phyloP scores from a whole-genome alignment of 2,329 filamentous ascomycete species.

The Fusarium sublunatum region DNA sequence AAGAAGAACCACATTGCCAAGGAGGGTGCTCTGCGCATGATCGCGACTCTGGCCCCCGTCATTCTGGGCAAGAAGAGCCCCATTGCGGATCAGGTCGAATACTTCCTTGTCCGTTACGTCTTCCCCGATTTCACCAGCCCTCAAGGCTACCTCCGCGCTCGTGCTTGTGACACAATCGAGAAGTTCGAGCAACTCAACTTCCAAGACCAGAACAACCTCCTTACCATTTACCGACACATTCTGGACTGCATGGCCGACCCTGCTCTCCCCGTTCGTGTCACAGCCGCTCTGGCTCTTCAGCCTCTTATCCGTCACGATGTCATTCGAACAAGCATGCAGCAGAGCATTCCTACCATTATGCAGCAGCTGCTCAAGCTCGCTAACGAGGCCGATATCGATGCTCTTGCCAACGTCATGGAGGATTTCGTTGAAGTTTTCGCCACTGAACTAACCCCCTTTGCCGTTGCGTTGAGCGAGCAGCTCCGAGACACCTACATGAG shows the following conservation, averaged over 20 bases:
- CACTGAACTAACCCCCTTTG: constrained; percentile 95
- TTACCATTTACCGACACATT: constrained; percentile 96
- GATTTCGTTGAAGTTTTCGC: constrained; percentile 99
- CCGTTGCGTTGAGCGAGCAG: constrained; percentile 94
- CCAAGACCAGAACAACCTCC: constrained; percentile 94
- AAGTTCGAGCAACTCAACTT: constrained; percentile 98
- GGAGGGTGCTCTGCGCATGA: constrained; percentile 96
- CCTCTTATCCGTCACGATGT: constrained; percentile 95
- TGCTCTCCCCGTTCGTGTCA: constrained; percentile 93
- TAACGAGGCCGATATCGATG: constrained; percentile 98
- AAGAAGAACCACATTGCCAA: constrained; percentile 96
- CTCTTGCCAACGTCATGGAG: constrained; percentile 98
- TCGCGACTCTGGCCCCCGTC: constrained; percentile 91
- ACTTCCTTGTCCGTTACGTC: constrained; percentile 97
- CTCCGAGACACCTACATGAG: constrained; percentile 94
- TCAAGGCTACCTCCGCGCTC: constrained; percentile 91
- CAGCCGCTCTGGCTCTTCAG: constrained; percentile 92
- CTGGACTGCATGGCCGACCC: constrained; percentile 95
- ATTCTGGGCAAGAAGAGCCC: constrained; percentile 98
- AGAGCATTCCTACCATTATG: constrained; percentile 99
- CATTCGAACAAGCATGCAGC: constrained; percentile 94
- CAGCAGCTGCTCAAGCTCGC: constrained; percentile 96
- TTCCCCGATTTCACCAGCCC: constrained; percentile 97
- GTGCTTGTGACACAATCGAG: constrained; percentile 96
- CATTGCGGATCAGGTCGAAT: constrained; percentile 96